Evolutionary conservation across 164 flowering plant species (phyloP).

Genomic region (Paratinospora sagittata): DNA sequence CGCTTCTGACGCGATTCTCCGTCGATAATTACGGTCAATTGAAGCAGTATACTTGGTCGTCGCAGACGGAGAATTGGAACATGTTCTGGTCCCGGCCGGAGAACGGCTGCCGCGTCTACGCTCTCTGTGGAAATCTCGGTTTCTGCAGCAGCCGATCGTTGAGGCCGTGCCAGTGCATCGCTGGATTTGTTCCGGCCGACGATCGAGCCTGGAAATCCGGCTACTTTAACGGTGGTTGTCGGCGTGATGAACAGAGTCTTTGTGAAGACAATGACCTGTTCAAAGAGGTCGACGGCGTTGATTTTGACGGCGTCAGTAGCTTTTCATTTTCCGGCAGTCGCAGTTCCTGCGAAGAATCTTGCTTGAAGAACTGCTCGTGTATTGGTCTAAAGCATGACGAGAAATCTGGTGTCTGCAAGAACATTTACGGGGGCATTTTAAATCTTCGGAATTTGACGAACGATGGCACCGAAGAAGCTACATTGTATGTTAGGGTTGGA

Average conservation of each 20-base stretch:
- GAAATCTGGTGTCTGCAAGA: slow-evolving; percentile 38
- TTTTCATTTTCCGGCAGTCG: slow-evolving; percentile 25
- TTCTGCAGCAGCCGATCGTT: slow-evolving; percentile 28
- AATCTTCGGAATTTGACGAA: slow-evolving; percentile 46
- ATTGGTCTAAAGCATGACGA: slow-evolving; percentile 42
- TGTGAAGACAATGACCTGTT: slow-evolving; percentile 43
- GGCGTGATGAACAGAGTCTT: slow-evolving; percentile 15
- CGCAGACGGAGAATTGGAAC: slow-evolving; percentile 61
- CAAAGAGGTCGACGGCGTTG: slow-evolving; percentile 40
- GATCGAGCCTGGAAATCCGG: slow-evolving; percentile 42
- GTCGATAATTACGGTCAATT: slow-evolving; percentile 46
- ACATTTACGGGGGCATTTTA: slow-evolving; percentile 38
- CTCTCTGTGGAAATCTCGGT: slow-evolving; percentile 64
- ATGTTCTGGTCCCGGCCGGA: slow-evolving; percentile 78
- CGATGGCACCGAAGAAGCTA: slow-evolving; percentile 25
- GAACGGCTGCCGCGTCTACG: slow-evolving; percentile 44
- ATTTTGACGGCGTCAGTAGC: slow-evolving; percentile 28
- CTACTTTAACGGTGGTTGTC: slow-evolving; percentile 59
- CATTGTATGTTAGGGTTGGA: slow-evolving; percentile 37
- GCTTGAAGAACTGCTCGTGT: slow-evolving; percentile 67
- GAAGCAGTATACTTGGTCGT: slow-evolving; percentile 65
- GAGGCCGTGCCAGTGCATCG: slow-evolving; percentile 50
- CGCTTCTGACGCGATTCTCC: slow-evolving; percentile 44
- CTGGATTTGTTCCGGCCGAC: slow-evolving; percentile 46
- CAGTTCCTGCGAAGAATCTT: slow-evolving; percentile 43